phyloP scores from a whole-genome alignment of 257 asterid species.

The Solanum corneliomulleri region DNA sequence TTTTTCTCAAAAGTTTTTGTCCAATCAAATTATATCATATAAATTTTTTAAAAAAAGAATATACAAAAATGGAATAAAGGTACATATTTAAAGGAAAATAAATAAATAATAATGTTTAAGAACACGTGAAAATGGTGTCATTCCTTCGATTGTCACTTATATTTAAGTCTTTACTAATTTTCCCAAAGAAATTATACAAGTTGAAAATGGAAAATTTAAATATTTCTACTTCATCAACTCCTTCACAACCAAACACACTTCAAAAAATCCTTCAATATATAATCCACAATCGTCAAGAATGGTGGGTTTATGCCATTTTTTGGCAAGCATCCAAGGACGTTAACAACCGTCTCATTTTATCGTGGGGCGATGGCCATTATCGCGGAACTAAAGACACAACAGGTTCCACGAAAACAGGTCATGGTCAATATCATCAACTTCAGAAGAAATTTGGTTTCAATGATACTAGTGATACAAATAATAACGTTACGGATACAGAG shows the following conservation, averaged over 20 bases:
- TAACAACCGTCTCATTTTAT: conserved; percentile 1
- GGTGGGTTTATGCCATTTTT: conserved; percentile 33
- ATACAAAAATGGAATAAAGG: neutral
- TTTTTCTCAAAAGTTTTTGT: neutral
- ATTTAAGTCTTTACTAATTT: neutral
- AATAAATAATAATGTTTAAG: neutral
- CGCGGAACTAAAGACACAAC: neutral
- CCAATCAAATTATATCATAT: neutral
- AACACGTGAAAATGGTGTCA: neutral
- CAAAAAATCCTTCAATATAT: conserved; percentile 16
- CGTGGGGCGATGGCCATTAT: conserved; percentile 34
- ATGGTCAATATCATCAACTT: neutral
- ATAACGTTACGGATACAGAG: neutral
- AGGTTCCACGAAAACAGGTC: neutral
- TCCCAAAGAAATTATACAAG: neutral
- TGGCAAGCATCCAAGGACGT: conserved; percentile 17
- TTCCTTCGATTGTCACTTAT: neutral
- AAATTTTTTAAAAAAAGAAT: neutral
- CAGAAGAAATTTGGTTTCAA: neutral
- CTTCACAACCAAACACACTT: conserved; percentile 2
- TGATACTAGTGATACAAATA: neutral
- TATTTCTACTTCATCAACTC: neutral
- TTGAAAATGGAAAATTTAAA: conserved; percentile 13
- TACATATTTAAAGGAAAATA: neutral
- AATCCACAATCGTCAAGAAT: conserved; percentile 11